Evolutionary conservation across 208 protist species (phyloP), one percentile per base, ranked within the genome.

Genomic region (Trypanosoma platydactyli): DNA sequence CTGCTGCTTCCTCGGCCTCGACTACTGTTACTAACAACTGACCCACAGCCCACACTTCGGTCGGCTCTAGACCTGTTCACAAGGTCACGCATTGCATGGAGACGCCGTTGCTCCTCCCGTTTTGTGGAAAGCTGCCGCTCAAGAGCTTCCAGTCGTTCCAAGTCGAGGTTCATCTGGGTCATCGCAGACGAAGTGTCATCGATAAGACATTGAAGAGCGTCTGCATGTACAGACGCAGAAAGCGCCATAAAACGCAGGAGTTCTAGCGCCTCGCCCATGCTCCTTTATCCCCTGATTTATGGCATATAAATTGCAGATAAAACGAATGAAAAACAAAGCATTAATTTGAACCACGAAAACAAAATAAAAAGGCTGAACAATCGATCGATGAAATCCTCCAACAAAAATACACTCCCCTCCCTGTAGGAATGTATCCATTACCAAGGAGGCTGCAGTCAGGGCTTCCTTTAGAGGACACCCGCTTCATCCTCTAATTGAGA

Each of bases 181-280:
- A 89, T 29, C 5, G 73, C 83, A 22, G 57, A 57, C 42, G 68
- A 74, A 5, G 71, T 77, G 55, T 89, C 83, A 27, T 91, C 83
- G 0, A 84, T 70, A 15, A 80, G 71, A 49, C 77, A 85, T 50
- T 84, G 71, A 27, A 91, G 42, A 1, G 88, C 88, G 49, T 94
- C 88, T 0, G 83, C 79, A 65, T 94, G 88, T 33, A 92, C 81
- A n/a, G 76, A 63, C 12, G 80, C 55, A 15, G 84, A 90, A n/a
- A 94, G 76, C 1, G 88, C 79, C 0, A 86, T 48, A 44, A 87
- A 90, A 18, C 75, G 74, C 50, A 94, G 64, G 25, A 84, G 16
- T 22, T 94, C 79, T 11, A 91, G 50, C 5, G 75, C 40, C 29
- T 73, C 60, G 20, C 41, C n/a, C 60, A 64, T 77, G 41, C 13